Base-by-base conservation (phyloP, 495 filamentous ascomycete genomes). In the Podospora anserina region DNA sequence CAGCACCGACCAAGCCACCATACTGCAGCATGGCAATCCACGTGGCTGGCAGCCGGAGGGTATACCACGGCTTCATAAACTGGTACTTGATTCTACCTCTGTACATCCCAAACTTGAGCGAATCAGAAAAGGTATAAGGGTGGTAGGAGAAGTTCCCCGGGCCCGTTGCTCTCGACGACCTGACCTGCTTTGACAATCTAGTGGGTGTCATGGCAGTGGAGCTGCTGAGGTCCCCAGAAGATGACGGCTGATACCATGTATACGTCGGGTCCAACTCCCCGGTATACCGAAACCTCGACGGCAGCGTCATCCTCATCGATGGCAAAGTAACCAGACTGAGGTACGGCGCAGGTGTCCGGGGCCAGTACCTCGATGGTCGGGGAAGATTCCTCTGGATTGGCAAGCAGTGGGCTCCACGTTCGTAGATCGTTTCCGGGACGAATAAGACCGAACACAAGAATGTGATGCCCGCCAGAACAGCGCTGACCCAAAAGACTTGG, bases 341-440 rank as follows among this genome's bases (percentile, higher is more conserved):
- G 39, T 67, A 68, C 9, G 75, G 75, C 11, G 71, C 66, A 7
- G 61, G 54, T 1, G 61, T 65, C 2, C 28, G 58, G 2, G 65
- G 71, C 23, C 27, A 49, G 34, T 67, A 72, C 15, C 68, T 69
- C 6, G 68, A 74, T 5, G 62, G 65, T 11, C 69, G 73, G 1
- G 72, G 72, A 18, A 71, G 64, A 7, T 54, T 71, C 23, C 32
- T 65, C 53, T 69, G 72, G 11, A 69, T 61, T 4, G 74, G 72
- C 0, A 77, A 66, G n/a, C 57, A 65, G 5, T 55, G 69, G 16
- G 68, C 28, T 0, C 57, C 61, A 1, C 75, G 70, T 27, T 87
- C 71, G 70, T 83, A 88, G 20, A 83, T 82, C 5, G 86, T 87
- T 69, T 89, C 87, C 0, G 86, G 85, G 16, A 84, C 83, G 5